A percentile compares a stretch with the other conserved stretches of the same genome.
phyloP scores from a whole-genome alignment of 2,329 filamentous ascomycete genomes.

The Neofusicoccum parvum region DNA sequence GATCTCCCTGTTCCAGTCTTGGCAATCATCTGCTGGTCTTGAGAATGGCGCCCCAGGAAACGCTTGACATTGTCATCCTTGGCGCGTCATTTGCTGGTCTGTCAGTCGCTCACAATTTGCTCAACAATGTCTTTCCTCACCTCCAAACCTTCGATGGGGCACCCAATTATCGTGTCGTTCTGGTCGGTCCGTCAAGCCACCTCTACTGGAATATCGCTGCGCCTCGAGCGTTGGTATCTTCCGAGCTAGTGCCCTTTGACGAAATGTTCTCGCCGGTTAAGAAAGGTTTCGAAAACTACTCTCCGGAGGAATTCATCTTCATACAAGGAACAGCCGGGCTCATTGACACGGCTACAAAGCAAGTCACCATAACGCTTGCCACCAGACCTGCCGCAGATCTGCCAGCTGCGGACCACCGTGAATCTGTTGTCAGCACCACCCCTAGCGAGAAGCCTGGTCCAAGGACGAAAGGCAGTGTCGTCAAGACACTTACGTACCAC shows the following conservation, averaged over 20 bases:
- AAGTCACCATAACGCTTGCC: slow-evolving; percentile 29
- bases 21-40: neutral
- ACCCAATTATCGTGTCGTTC: slow-evolving; percentile 36
- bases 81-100: slow-evolving; percentile 43
- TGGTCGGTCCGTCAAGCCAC: slow-evolving; percentile 39
- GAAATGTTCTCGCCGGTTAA: slow-evolving; percentile 40
- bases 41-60: slow-evolving; percentile 19
- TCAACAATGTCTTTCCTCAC: slow-evolving; percentile 34
- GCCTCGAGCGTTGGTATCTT: slow-evolving; percentile 40
- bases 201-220: slow-evolving; percentile 44
- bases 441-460: slow-evolving; percentile 1
- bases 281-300: slow-evolving; percentile 37
- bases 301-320: slow-evolving; percentile 36
- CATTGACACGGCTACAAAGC: slow-evolving; percentile 31
- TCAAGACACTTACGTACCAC: slow-evolving; percentile 35
- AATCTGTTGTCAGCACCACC: neutral
- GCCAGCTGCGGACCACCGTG: neutral
- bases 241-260: slow-evolving; percentile 35
- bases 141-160: slow-evolving; percentile 30
- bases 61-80: slow-evolving; percentile 41
- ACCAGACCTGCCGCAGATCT: neutral
- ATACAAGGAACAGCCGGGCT: slow-evolving; percentile 37
- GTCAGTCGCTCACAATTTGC: slow-evolving; percentile 39
- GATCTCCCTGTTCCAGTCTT: neutral
- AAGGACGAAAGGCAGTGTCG: neutral